A percentile compares a stretch with the other conserved stretches of the same genome.
Evolutionary conservation across 83 land plant genomes (phyloP).

Genomic region (Picea abies): DNA sequence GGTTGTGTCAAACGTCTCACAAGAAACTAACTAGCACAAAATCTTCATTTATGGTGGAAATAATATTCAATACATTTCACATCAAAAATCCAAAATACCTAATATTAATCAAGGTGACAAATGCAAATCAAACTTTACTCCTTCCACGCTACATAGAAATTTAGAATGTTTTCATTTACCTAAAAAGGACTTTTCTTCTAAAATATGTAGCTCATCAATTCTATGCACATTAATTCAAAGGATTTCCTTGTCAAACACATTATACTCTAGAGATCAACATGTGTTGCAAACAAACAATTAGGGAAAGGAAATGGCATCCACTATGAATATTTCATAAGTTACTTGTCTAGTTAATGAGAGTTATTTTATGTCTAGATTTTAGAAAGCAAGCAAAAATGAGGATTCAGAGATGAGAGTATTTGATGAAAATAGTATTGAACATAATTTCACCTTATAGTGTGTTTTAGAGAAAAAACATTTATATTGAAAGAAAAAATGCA

Average conservation of each 20-base stretch:
- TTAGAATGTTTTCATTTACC: not conserved
- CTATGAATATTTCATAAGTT: not conserved
- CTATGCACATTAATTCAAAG: not conserved
- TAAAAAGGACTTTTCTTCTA: too few species aligned
- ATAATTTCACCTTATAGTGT: not conserved
- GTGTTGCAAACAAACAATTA: not conserved
- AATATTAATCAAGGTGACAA: not conserved
- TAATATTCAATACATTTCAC: constrained; percentile 1
- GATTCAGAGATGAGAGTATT: too few species aligned
- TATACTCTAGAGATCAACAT: too few species aligned
- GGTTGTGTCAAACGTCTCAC: not conserved
- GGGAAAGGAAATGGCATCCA: not conserved
- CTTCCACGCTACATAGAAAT: not conserved
- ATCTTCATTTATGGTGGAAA: not conserved
- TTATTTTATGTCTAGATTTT: not conserved
- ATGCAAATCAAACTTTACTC: not conserved
- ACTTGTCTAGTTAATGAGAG: too few species aligned
- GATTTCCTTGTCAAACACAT: not conserved
- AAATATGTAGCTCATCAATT: not conserved
- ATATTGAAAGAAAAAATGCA: not conserved
- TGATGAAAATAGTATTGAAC: not conserved
- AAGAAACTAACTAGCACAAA: not conserved
- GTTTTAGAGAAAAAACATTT: not conserved
- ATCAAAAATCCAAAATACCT: not conserved
- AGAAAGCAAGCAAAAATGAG: not conserved